These are phyloP conservation scores for Podaxis mareebaensis DNA, from an alignment of 768 basidiomycete species.

Conservation along the genomic window DNA sequence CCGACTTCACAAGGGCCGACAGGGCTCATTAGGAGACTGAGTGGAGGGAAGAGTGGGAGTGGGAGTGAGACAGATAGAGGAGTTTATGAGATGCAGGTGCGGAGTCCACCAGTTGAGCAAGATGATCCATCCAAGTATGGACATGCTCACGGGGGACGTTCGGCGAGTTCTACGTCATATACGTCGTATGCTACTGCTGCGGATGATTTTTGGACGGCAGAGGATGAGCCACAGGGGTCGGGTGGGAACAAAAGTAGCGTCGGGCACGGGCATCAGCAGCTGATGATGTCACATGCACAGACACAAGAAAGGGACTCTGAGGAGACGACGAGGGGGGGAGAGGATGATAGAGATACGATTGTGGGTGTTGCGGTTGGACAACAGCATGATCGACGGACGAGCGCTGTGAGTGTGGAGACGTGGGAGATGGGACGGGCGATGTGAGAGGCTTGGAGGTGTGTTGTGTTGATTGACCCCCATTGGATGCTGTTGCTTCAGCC, in stretches of 20 bases:
- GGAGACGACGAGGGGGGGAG: constrained; percentile 18
- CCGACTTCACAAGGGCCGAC: constrained; percentile 1
- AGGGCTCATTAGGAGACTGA: constrained; percentile 18
- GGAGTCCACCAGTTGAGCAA: constrained; percentile 24
- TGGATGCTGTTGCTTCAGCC: constrained; percentile 14
- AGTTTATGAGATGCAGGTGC: constrained; percentile 41
- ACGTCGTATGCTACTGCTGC: constrained; percentile 46
- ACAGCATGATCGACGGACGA: constrained; percentile 28
- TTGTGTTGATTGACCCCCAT: constrained; percentile 16
- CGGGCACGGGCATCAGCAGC: constrained; percentile 1
- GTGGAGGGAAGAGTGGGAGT: constrained; percentile 8
- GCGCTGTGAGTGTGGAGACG: constrained; percentile 27
- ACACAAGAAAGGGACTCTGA: not conserved
- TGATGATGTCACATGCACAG: not conserved
- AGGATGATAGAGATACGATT: constrained; percentile 32
- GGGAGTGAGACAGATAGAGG: constrained; percentile 19
- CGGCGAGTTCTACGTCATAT: constrained; percentile 37
- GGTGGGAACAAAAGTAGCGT: not conserved
- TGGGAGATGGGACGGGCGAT: constrained; percentile 44
- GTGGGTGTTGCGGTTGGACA: constrained; percentile 20
- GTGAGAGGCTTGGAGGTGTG: constrained; percentile 31
- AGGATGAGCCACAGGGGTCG: constrained; percentile 12
- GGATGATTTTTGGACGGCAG: constrained; percentile 42
- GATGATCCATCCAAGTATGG: constrained; percentile 11
- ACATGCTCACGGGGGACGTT: constrained; percentile 26